Conservation (phyloP, 2,329 filamentous ascomycete genomes). For the Aureobasidium sp. region DNA sequence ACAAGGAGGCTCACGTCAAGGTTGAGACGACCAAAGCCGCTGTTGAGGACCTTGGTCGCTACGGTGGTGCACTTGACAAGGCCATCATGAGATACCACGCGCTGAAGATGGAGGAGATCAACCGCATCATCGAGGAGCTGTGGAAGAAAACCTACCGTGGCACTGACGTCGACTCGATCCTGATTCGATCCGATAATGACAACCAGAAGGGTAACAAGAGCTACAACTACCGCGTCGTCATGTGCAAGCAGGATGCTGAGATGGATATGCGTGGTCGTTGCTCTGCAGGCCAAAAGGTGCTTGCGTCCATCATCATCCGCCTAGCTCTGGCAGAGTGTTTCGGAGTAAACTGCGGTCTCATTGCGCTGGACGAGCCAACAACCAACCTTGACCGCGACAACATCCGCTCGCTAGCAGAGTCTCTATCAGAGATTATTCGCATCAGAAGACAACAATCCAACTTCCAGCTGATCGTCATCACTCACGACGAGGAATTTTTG, state of each 20-base stretch:
- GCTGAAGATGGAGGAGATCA: slow-evolving; percentile 97
- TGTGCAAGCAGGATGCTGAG: slow-evolving; percentile 94
- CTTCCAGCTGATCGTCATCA: slow-evolving; percentile 97
- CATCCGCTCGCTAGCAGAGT: slow-evolving; percentile 79
- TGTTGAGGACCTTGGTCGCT: slow-evolving; percentile 80
- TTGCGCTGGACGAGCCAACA: slow-evolving; percentile 94
- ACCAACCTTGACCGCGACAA: slow-evolving; percentile 96
- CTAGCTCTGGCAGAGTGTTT: slow-evolving; percentile 94
- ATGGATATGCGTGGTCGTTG: slow-evolving; percentile 99
- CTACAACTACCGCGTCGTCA: slow-evolving; percentile 95
- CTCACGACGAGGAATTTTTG: slow-evolving; percentile 95
- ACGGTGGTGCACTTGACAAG: slow-evolving; percentile 77
- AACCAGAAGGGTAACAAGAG: slow-evolving; percentile 64
- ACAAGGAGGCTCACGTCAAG: slow-evolving; percentile 80
- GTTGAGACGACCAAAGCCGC: slow-evolving; percentile 89
- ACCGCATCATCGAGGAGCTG: slow-evolving; percentile 88
- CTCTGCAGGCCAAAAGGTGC: slow-evolving; percentile 91
- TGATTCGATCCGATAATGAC: slow-evolving; percentile 89
- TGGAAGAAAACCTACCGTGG: slow-evolving; percentile 96
- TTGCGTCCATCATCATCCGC: slow-evolving; percentile 95
- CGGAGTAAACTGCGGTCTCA: slow-evolving; percentile 89
- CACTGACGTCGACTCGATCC: slow-evolving; percentile 92
- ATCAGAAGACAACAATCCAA: slow-evolving; percentile 78
- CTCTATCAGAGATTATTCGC: slow-evolving; percentile 80
- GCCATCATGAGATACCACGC: slow-evolving; percentile 96